Evolutionary conservation across 768 basidiomycete genomes (phyloP).

Genomic region (Trametes maxima): DNA sequence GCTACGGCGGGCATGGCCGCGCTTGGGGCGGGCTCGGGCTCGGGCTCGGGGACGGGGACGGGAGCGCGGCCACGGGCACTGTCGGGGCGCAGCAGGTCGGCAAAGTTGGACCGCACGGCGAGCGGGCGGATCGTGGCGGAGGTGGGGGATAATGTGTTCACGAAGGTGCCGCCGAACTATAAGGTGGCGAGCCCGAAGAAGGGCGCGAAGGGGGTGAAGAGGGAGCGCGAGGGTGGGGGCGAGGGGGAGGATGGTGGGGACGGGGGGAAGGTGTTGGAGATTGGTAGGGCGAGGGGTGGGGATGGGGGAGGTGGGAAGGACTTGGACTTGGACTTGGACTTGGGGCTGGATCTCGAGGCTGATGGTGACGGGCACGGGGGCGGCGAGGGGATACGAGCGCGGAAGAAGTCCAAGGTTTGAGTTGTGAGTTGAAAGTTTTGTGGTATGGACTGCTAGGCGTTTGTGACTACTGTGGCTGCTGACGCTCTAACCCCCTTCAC

Average conservation of each 20-base stretch:
- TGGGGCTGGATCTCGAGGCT: neutral
- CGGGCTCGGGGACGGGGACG: neutral
- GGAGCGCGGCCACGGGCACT: neutral
- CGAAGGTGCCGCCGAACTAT: conserved; percentile 17
- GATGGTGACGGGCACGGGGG: neutral
- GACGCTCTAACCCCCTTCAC: neutral
- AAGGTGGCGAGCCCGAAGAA: conserved; percentile 13
- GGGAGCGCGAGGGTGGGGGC: conserved; percentile 8
- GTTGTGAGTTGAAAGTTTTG: neutral
- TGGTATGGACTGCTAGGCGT: neutral
- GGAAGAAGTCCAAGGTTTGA: conserved; percentile 12
- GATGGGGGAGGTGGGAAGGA: neutral
- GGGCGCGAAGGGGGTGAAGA: conserved; percentile 13
- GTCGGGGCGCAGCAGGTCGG: conserved; percentile 14
- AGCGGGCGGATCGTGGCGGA: neutral
- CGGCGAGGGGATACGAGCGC: neutral
- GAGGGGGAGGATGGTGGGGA: neutral
- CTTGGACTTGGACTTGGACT: neutral
- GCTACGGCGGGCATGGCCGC: conserved; percentile 10
- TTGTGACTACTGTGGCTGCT: too few species aligned
- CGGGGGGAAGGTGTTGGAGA: neutral
- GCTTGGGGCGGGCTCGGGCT: neutral
- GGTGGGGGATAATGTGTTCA: conserved; percentile 20
- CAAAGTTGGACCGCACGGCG: conserved; percentile 7
- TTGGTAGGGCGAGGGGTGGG: neutral